Conservation (phyloP, 768 basidiomycete species). For the Dioszegia aurantiaca region DNA sequence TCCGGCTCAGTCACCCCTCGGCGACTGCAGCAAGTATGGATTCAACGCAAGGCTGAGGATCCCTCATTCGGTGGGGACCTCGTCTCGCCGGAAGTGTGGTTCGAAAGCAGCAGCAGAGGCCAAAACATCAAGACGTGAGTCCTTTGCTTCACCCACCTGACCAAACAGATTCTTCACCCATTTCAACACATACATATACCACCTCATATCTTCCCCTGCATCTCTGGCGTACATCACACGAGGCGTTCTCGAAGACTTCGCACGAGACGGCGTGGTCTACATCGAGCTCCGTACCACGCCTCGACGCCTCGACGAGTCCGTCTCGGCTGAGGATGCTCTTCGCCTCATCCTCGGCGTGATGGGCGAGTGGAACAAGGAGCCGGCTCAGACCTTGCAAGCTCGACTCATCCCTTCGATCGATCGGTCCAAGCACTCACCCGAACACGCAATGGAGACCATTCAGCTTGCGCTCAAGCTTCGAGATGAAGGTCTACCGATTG, state of each 20-base stretch:
- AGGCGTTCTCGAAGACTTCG: constrained; percentile 22
- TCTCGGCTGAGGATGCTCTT: constrained; percentile 13
- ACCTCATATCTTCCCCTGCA: constrained; percentile 17
- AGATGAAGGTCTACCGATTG: constrained; percentile 18
- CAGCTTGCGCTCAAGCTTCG: constrained; percentile 16
- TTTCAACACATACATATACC: constrained; percentile 30
- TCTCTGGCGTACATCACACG: constrained; percentile 16
- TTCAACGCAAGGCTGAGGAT: constrained; percentile 6
- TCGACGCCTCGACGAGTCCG: constrained; percentile 5
- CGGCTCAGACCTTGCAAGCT: constrained; percentile 8
- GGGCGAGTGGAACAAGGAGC: constrained; percentile 17
- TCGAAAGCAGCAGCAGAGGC: constrained; percentile 12
- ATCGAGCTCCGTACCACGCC: constrained; percentile 33
- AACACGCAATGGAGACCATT: constrained; percentile 17
- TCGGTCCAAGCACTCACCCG: constrained; percentile 14
- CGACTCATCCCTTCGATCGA: constrained; percentile 24
- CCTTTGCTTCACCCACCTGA: background rate
- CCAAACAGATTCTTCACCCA: constrained; percentile 22
- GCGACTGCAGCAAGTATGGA: constrained; percentile 23
- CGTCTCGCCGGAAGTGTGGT: constrained; percentile 1
- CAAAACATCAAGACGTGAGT: constrained; percentile 19
- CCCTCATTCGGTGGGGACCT: constrained; percentile 13
- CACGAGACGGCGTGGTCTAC: constrained; percentile 26
- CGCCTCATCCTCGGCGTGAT: constrained; percentile 18
- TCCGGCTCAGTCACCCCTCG: constrained; percentile 24